Evolutionary conservation across 2,329 filamentous ascomycete species (phyloP), one percentile per base, ranked within the genome.

Genomic region (Scedosporium dehoogii): DNA sequence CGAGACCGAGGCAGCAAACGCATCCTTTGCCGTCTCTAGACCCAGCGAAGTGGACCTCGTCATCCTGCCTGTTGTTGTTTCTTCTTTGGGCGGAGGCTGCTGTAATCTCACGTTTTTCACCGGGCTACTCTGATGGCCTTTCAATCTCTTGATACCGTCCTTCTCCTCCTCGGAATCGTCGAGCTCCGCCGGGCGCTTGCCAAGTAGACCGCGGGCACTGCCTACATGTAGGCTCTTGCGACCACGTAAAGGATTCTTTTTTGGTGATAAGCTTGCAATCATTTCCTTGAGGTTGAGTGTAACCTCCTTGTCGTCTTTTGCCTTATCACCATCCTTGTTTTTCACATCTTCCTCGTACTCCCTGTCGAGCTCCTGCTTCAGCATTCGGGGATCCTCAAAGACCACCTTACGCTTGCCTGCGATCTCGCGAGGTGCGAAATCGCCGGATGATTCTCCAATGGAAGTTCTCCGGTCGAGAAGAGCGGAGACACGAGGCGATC

Each of bases 181-280:
- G 59, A 92, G 79, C 72, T 92, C 89, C 14, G 76, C 76, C 0
- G 89, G 89, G 58, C 89, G 81, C 72, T 92, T 92, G 6, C 89
- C 89, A 4, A 92, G 77, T 21, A 92, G 74, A 0, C 89, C 89
- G 65, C 78, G 85, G 14, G 89, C 89, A 67, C 88, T 89, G 48
- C 89, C 89, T 21, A 91, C 84, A 66, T 89, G 86, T 59, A 92
- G 78, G 70, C 89, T 92, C 75, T 92, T 92, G 48, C 89, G 85
- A 14, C 85, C 85, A 62, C 81, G 85, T 6, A 89, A 67, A 5
- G 75, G 73, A 61, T 84, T 86, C 72, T 91, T 90, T 73, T 89
- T 90, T 0, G 90, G 90, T 25, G 88, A 91, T 65, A 93, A 78
- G 63, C 85, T 89, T 64, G 88, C 82, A 64, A 93, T 93, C 83